Evolutionary conservation across 257 asterid genomes (phyloP).

Genomic region (Lycium ferocissimum): DNA sequence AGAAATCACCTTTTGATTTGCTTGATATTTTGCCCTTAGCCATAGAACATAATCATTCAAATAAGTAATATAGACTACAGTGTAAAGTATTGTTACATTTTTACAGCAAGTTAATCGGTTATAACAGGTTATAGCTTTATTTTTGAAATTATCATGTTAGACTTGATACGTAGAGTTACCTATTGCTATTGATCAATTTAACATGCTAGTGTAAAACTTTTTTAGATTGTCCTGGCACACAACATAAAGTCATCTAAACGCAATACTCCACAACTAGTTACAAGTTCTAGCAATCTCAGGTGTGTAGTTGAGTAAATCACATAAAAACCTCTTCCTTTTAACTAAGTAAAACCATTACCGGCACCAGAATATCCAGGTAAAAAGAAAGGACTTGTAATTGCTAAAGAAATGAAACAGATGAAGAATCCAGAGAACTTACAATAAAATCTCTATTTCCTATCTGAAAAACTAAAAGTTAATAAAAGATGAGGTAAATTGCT

Average conservation of each 20-base stretch:
- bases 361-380: neutral
- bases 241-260: no score
- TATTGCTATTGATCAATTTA: neutral
- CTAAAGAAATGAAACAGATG: neutral
- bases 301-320: neutral
- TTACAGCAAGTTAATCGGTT: neutral
- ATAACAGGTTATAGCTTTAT: neutral
- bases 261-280: no score
- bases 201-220: no score
- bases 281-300: neutral
- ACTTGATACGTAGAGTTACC: neutral
- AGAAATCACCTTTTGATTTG: slow-evolving; percentile 20
- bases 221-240: no score
- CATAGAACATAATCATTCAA: slow-evolving; percentile 20
- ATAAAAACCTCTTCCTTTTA: no score
- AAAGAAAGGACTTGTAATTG: neutral
- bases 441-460: slow-evolving; percentile 28
- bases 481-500: slow-evolving; percentile 23
- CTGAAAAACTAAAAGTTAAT: slow-evolving; percentile 33
- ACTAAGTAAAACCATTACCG: neutral
- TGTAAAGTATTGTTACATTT: neutral
- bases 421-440: slow-evolving; percentile 13
- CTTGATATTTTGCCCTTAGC: neutral
- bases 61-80: no score
- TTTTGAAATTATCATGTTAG: neutral